Base-by-base conservation (phyloP, 2,329 filamentous ascomycete genomes). In the Triangularia setosa region DNA sequence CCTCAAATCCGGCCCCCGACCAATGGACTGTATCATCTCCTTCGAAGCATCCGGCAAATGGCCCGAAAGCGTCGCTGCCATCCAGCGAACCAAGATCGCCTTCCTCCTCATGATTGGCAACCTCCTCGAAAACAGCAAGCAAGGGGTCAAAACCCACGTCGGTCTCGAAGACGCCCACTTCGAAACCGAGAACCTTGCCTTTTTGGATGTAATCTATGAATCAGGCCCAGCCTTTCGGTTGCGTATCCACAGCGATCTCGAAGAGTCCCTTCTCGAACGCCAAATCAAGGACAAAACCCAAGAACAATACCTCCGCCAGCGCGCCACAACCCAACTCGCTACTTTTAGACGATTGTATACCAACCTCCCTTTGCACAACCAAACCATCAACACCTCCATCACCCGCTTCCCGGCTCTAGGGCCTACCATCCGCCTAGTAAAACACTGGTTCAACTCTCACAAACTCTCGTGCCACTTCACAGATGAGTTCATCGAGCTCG, bases 31-130 rank as follows among this genome's bases (percentile, higher is more conserved):
- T 30, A 84, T 93, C 52, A 83, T 99, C 57, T 93, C 94, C 73
- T 98, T 99, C 71, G 95, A 99, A 78, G 91, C 90, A 4, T 98
- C 95, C 6, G 89, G 88, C 55, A 90, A 92, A 70, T 99, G 95
- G 95, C 95, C 95, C 0, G 93, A 98, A 73, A 92, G 96, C 73
- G 79, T 98, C 8, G 86, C 86, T 3, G 93, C 94, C 4, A 97
- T 98, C 63, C 95, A 99, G 75, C 87, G 93, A 72, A 93, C 93
- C 12, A 99, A 99, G 77, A 85, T 96, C 44, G 95, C 96, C 3
- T 96, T 99, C 73, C 81, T 95, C 3, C 79, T 97, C 3, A 86
- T 88, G 70, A 87, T 97, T 63, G 87, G 88, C 58, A 87, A 89
- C 60, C 83, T 92, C 2, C 79, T 99, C 1, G 82, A 85, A 62